Base-by-base conservation (phyloP, 225 moss, liverwort and hornwort species). In the Anthoceros angustus region DNA sequence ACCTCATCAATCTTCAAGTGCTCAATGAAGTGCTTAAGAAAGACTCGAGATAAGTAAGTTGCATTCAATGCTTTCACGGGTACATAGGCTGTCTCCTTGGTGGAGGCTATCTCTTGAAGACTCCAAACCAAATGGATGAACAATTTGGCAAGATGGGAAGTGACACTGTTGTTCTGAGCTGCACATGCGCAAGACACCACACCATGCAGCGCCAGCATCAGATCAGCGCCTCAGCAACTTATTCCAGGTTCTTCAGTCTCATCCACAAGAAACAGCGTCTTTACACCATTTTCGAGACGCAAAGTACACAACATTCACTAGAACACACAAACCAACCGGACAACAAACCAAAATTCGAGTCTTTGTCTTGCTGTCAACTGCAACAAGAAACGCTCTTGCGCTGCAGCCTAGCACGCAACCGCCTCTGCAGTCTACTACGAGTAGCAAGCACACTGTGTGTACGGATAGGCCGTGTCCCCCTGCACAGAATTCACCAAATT, bases 121-220 rank as follows among this genome's bases (percentile, higher is more conserved):
- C 71, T 77, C 80, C 80, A 80, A 18, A 80, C 80, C 64, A 80
- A 62, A 46, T 80, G 80, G 42, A 80, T 74, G 63, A 80, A 70
- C 61, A 80, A 74, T 72, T 76, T 80, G 61, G 74, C 80, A 77
- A 80, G 42, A 67, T 80, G 80, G 61, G 76, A 76, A 4, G 80
- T 77, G 65, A 69, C 68, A 45, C 72, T 69, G 62, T 80, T 77
- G 63, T 77, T 80, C 41, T 74, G 71, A 39, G 80, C 76, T 55
- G 55, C 55, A 55, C 55, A 55, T 20, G 55, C 55, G 55, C 55
- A 55, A 55, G 18, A 55, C 55, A 55, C n/a, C 55, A 55, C 55
- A 55, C 5, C 6, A 20, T 20, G 55, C 23, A 23, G 55, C 55
- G 55, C 55, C 8, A 7, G 55, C 55, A 55, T 55, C 55, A 55